Base-by-base conservation (phyloP, 371 early-diverging fungal genomes). In the Mucor saturninus region DNA sequence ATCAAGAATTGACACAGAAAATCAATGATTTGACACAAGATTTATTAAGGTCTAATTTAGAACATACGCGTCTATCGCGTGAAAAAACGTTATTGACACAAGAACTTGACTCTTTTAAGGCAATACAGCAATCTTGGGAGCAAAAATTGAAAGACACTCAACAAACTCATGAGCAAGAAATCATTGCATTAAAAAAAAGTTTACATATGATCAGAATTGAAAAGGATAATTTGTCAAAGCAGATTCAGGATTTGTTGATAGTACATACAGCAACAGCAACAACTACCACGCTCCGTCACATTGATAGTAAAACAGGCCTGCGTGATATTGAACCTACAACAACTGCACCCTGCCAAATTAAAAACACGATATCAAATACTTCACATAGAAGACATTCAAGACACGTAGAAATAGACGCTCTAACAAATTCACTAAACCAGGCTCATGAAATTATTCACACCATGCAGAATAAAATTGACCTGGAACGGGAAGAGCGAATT, bases 1-100 rank as follows among this genome's bases (percentile, higher is more conserved):
- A 69, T 1, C 65, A 69, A 56, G 69, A 69, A n/a, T 30, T 65
- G 10, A 11, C 40, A 11, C 65, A 65, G 32, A 48, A 49, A 29
- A 42, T 65, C 3, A 10, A 65, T 4, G 50, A 60, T 2, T 11
- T 65, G 2, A 14, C 54, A 2, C 54, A 54, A 2, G 2, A 15
- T n/a, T 30, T 55, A 4, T 6, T 5, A 21, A 59, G 48, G 13
- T 43, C 30, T 3, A 39, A 42, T 26, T 4, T 42, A 1, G 60
- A 65, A 6, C 26, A 40, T 6, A n/a, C 38, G 3, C 55, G 51
- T 0, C 50, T 55, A 8, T 13, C 38, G 2, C 49, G 49, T 0
- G 32, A 60, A 43, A 55, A 49, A 30, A 35, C 31, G 5, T 42
- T 26, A 14, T 14, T 65, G 2, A 42, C 8, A 5, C 60, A 55